phyloP scores from a whole-genome alignment of 257 asterid species.

The Osmanthus fragrans region DNA sequence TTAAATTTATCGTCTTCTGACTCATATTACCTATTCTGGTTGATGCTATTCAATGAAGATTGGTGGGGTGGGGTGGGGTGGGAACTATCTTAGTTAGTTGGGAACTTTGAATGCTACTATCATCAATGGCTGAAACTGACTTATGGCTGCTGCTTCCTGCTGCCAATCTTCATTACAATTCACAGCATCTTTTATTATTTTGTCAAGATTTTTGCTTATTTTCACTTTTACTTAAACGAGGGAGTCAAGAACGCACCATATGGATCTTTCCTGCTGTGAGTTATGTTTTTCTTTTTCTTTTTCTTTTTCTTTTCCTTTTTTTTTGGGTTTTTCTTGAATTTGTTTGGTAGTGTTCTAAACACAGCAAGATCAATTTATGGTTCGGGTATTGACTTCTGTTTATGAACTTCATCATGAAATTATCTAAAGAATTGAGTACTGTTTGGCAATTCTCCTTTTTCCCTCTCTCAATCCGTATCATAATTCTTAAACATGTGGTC shows the following conservation, averaged over 20 bases:
- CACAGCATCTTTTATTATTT: conserved; percentile 35
- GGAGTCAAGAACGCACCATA: conserved; percentile 75
- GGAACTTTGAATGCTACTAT: conserved; percentile 56
- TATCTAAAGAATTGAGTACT: conserved; percentile 18
- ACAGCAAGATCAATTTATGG: conserved; percentile 41
- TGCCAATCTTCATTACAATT: conserved; percentile 41
- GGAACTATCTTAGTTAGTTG: conserved; percentile 47
- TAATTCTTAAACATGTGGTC: conserved; percentile 41
- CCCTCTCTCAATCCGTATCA: conserved; percentile 10
- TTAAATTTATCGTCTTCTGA: neutral
- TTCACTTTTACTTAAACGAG: conserved; percentile 26
- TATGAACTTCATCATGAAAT: conserved; percentile 22
- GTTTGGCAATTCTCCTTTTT: conserved; percentile 14
- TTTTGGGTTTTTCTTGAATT: neutral
- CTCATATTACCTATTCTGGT: too few species aligned
- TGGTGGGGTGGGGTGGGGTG: neutral
- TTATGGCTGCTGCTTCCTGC: conserved; percentile 37
- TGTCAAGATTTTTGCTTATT: neutral
- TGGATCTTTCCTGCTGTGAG: conserved; percentile 17
- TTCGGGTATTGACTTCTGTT: conserved; percentile 60
- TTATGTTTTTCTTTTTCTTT: neutral
- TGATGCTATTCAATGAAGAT: conserved; percentile 24
- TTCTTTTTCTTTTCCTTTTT: neutral
- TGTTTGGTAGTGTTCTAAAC: neutral
- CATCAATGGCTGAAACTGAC: conserved; percentile 58